Percentiles rank a stretch among this genome's conserved stretches.
phyloP scores from a whole-genome alignment of 768 basidiomycete species.

The Butyriboletus loyo region DNA sequence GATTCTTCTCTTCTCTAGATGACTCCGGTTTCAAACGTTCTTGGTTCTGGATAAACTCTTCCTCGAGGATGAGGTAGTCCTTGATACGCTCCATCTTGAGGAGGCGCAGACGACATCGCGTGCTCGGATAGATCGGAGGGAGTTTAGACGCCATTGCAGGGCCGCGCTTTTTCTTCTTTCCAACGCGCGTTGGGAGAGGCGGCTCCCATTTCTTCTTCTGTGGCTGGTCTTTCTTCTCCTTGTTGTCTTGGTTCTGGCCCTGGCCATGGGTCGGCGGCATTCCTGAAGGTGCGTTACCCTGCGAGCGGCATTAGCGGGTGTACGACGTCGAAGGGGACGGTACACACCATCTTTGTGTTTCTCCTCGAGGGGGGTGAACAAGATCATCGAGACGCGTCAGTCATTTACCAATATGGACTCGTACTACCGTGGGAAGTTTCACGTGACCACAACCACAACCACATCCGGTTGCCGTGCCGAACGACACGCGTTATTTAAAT shows the following conservation, averaged over 20 bases:
- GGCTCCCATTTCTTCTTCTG: constrained; percentile 98
- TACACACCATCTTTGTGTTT: constrained; percentile 24
- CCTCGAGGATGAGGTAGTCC: constrained; percentile 93
- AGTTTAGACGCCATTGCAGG: constrained; percentile 89
- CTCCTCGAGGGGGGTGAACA: neutral
- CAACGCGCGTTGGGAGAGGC: constrained; percentile 92
- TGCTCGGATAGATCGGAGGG: constrained; percentile 90
- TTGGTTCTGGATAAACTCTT: constrained; percentile 92
- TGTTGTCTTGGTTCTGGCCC: constrained; percentile 47
- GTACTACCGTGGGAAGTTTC: constrained; percentile 21
- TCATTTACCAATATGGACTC: constrained; percentile 38
- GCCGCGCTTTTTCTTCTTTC: constrained; percentile 94
- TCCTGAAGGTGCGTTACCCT: constrained; percentile 80
- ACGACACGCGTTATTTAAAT: no score
- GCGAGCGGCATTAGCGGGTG: constrained; percentile 6
- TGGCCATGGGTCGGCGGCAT: constrained; percentile 36
- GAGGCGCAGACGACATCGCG: constrained; percentile 90
- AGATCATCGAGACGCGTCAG: constrained; percentile 48
- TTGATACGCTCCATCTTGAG: constrained; percentile 98
- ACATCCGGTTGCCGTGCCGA: constrained; percentile 12
- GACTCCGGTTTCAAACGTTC: constrained; percentile 86
- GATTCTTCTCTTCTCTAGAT: constrained; percentile 90
- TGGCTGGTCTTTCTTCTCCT: constrained; percentile 40
- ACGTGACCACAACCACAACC: constrained; percentile 17
- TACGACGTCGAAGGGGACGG: neutral